These are phyloP conservation scores for Aspergillus floridensis DNA, from an alignment of 2,329 filamentous ascomycete genomes.

Conservation along the genomic window DNA sequence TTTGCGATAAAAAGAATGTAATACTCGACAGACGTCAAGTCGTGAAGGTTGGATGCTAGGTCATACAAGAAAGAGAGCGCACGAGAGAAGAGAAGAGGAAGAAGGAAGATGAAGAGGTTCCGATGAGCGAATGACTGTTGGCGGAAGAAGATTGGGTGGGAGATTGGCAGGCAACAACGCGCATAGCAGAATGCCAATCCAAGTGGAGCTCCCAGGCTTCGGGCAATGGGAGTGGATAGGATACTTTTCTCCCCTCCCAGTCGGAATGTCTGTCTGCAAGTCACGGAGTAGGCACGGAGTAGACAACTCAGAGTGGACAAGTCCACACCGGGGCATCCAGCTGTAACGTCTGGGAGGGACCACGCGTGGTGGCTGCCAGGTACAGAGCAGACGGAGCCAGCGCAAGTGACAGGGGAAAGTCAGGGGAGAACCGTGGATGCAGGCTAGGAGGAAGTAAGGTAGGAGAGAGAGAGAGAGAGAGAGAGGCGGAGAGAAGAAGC, in stretches of 20 bases:
- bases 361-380: conserved; percentile 21
- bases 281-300: not conserved
- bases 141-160: conserved; percentile 13
- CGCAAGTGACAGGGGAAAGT: conserved; percentile 7
- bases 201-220: conserved; percentile 12
- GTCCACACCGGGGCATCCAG: conserved; percentile 10
- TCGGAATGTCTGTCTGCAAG: conserved; percentile 7
- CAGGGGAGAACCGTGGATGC: conserved; percentile 10
- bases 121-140: conserved; percentile 22
- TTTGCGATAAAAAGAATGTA: conserved; percentile 25
- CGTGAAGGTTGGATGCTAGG: conserved; percentile 29
- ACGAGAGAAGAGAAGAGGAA: conserved; percentile 8
- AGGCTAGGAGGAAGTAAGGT: not conserved
- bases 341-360: conserved; percentile 13
- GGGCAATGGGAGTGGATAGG: conserved; percentile 11
- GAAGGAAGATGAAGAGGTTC: conserved; percentile 4
- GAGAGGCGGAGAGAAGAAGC: conserved; percentile 1
- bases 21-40: conserved; percentile 37
- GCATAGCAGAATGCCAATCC: conserved; percentile 22
- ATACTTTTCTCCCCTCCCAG: conserved; percentile 9
- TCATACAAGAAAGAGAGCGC: conserved; percentile 17
- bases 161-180: conserved; percentile 15
- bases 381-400: conserved; percentile 9
- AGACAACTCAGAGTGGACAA: conserved; percentile 3
- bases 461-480: conserved; percentile 5